Evolutionary conservation across 106 monocot genomes (phyloP), one percentile per base, ranked within the genome.

Genomic region (Dendrobium nobile): DNA sequence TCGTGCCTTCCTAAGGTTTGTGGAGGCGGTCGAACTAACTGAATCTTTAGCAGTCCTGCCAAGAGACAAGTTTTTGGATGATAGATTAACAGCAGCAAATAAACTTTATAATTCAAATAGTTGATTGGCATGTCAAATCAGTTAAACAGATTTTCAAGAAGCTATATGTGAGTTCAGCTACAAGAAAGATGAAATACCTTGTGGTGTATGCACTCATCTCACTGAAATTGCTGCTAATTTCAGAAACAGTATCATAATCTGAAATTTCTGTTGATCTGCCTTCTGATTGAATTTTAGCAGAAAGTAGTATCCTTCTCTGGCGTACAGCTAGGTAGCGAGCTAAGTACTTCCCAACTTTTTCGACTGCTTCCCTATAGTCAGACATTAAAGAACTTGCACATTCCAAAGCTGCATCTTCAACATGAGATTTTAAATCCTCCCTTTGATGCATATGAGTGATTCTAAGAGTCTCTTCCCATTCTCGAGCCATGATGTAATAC

Each of bases 381-480:
- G 85, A 79, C 28, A 91, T 81, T 70, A 95, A 85, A 54, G 82
- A 47, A 59, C 40, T 83, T 4, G 89, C 87, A 85, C 99, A 93
- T 79, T 99, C 99, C 47, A 86, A 72, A 78, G 93, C 93, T 73
- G 89, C 89, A 79, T 82, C 85, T 59, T 74, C 82, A 54, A 95
- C 95, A 80, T 77, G 80, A 43, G 80, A 77, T 18, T 86, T 67
- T 82, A 99, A 78, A 84, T 99, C 99, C 56, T 84, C 87, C 44
- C 83, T 86, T 54, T 77, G 83, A 78, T 91, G 83, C 87, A 93
- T 78, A 84, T 83, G 88, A 56, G 83, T 68, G 82, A 95, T 75
- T 77, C 99, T 91, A 70, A 99, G 88, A 74, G 95, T 93, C 77
- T 99, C 99, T 76, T 95, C 90, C 99, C 99, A 99, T 80, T 99